Base-by-base conservation (phyloP, 495 filamentous ascomycete species). In the Penicillium angulare region DNA sequence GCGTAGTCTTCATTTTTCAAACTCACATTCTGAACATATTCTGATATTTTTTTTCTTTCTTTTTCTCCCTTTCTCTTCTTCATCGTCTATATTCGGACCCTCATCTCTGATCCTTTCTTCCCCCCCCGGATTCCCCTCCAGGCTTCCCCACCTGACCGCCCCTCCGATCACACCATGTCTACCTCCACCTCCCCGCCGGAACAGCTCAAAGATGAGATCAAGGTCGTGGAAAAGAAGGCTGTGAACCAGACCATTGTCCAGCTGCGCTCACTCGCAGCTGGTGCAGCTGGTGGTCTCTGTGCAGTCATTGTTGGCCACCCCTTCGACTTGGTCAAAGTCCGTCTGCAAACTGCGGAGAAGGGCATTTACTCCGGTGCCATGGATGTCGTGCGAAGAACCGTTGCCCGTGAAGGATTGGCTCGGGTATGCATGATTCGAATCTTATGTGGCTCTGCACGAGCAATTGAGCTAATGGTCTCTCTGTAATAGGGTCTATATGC, bases 261-360 rank as follows among this genome's bases (percentile, higher is more conserved):
- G 65, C 49, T 95, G 34, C 87, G 92, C 31, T 93, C 92, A 15
- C 80, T 97, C 26, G 87, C 75, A 12, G 92, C 92, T 3, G 93
- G 95, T 55, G 95, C 89, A 26, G 92, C 92, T 45, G 93, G 93
- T 52, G 95, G 95, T 62, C 76, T 97, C 24, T 97, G 88, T 72
- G 92, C 93, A 22, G 95, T 97, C 34, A 58, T 98, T 17, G 85
- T 92, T 54, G 93, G 93, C 34, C 95, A 97, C 71, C 93, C 93
- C 7, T 98, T 98, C 64, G 93, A 98, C 63, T 76, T 98, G 52
- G 92, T 97, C 62, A 98, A 98, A 72, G 93, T 98, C 50, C 88
- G 95, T 31, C 67, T 98, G 67, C 93, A 98, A 77, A 98, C 93
- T 1, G 90, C 93, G 15, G 90, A 96, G 71, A 88, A 84, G 74